A percentile compares a stretch with the other conserved stretches of the same genome.
Conservation (phyloP, 192 early-diverging fungal genomes). For the Coemansia nantahalensis region DNA sequence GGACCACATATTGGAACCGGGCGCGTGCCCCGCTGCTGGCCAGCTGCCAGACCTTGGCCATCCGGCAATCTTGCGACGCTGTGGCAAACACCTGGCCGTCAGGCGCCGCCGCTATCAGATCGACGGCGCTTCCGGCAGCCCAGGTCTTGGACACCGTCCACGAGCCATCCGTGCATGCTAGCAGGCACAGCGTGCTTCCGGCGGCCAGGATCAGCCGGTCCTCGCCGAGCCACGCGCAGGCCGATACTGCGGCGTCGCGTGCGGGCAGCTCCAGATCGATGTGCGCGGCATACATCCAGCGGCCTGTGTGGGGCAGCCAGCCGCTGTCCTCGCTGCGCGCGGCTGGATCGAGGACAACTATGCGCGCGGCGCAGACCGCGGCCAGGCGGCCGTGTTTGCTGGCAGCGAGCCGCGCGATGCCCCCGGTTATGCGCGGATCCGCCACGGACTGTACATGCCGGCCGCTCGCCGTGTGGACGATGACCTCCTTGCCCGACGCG, state of each 20-base stretch:
- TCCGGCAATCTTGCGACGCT: constrained; percentile 6
- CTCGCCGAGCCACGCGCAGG: constrained; percentile 26
- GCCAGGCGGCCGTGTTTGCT: constrained; percentile 16
- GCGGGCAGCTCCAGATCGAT: neutral
- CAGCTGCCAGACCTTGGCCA: constrained; percentile 46
- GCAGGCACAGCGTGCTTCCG: constrained; percentile 11
- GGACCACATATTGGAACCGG: constrained; percentile 46
- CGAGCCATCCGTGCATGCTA: constrained; percentile 2
- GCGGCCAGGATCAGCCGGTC: constrained; percentile 9
- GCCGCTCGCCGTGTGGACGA: constrained; percentile 21
- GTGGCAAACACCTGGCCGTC: constrained; percentile 28
- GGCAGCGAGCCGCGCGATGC: constrained; percentile 16
- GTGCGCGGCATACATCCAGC: constrained; percentile 17
- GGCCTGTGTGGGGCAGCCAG: neutral
- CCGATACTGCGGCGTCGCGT: neutral
- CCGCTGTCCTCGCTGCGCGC: too few species aligned
- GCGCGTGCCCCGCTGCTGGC: neutral
- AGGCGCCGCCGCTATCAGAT: constrained; percentile 11
- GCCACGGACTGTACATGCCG: constrained; percentile 32
- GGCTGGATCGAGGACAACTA: constrained; percentile 17
- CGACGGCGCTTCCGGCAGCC: constrained; percentile 9
- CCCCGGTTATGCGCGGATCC: constrained; percentile 6
- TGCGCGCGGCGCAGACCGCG: constrained; percentile 9
- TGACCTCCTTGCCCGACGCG: constrained; percentile 41
- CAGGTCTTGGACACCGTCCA: constrained; percentile 14